Conservation (phyloP, 1,139 yeast genomes). For the Taphrina deformans region DNA sequence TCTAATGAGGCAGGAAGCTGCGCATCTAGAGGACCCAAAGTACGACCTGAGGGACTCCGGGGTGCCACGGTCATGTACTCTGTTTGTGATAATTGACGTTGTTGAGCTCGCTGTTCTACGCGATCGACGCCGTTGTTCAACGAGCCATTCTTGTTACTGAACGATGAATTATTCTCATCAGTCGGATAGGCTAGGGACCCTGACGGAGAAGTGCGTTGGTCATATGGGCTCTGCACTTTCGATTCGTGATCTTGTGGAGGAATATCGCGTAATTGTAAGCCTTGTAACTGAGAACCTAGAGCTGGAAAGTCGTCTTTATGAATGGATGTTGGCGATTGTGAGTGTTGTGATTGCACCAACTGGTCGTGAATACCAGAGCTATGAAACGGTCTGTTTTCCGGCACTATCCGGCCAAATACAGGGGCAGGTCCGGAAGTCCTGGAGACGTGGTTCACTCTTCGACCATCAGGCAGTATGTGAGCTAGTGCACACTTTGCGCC, state of each 20-base stretch:
- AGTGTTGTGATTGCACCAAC: conserved; percentile 21
- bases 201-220: neutral
- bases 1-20: conserved; percentile 40
- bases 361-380: conserved; percentile 28
- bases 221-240: neutral
- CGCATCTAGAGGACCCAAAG: conserved; percentile 39
- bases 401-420: conserved; percentile 25
- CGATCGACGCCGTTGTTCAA: neutral
- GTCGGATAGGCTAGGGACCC: neutral
- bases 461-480: conserved; percentile 75
- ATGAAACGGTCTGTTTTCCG: conserved; percentile 20
- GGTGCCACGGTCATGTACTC: conserved; percentile 33
- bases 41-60: conserved; percentile 33
- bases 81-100: neutral
- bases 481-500: conserved; percentile 36
- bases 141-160: neutral
- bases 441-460: conserved; percentile 51
- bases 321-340: neutral
- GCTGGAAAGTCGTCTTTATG: conserved; percentile 1
- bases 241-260: conserved; percentile 36
- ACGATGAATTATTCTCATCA: neutral
- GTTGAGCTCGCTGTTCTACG: neutral
- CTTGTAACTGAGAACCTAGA: neutral
- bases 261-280: conserved; percentile 28
- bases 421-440: neutral